These are phyloP conservation scores for Leonotis leonurus DNA, from an alignment of 257 asterid genomes.

Conservation along the genomic window DNA sequence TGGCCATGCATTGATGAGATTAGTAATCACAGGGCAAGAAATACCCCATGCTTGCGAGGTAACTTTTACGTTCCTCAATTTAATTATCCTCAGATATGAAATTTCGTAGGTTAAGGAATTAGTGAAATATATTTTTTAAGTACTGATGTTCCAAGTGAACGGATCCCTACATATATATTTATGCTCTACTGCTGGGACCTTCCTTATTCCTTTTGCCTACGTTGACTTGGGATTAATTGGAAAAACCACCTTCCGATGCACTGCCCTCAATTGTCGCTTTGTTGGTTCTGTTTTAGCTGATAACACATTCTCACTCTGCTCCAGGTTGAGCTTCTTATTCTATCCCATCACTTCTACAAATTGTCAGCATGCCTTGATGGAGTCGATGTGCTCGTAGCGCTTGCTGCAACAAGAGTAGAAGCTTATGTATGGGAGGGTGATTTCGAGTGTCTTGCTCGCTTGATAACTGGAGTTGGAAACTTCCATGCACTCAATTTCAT, in stretches of 20 bases:
- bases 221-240: not conserved
- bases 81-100: no score
- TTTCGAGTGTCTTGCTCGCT: slow-evolving; percentile 92
- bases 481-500: slow-evolving; percentile 89
- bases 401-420: slow-evolving; percentile 95
- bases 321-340: slow-evolving; percentile 96
- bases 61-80: slow-evolving; percentile 10
- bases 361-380: slow-evolving; percentile 96
- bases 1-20: slow-evolving; percentile 94
- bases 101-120: not conserved
- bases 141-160: not conserved
- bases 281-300: not conserved
- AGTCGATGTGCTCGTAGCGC: slow-evolving; percentile 98
- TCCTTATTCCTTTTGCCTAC: not conserved
- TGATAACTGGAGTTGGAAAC: slow-evolving; percentile 96
- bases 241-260: not conserved
- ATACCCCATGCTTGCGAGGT: slow-evolving; percentile 99
- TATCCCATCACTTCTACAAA: slow-evolving; percentile 98
- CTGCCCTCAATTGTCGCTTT: not conserved
- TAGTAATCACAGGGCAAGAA: slow-evolving; percentile 96
- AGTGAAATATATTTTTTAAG: not conserved
- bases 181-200: not conserved
- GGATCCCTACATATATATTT: not conserved
- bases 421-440: slow-evolving; percentile 94
- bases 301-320: slow-evolving; percentile 12